phyloP scores from a whole-genome alignment of 495 filamentous ascomycete species.

The Hyphodiscus hymeniophilus region DNA sequence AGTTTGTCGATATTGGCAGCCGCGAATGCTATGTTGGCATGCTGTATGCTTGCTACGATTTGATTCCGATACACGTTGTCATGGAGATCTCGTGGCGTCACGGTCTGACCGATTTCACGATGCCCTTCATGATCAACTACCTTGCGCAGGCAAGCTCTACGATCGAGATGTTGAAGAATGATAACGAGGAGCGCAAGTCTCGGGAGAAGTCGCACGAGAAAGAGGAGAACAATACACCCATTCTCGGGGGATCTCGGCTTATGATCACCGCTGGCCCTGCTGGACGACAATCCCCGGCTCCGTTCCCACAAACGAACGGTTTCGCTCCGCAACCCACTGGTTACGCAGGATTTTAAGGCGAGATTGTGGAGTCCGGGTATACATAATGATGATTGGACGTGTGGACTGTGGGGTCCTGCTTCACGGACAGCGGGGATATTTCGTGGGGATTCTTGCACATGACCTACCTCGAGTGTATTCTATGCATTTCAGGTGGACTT shows the following conservation, averaged over 20 bases:
- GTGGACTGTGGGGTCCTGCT: constrained; percentile 9
- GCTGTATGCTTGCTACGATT: constrained; percentile 97
- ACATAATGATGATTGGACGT: constrained; percentile 19
- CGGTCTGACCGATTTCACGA: constrained; percentile 91
- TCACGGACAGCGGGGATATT: constrained; percentile 13
- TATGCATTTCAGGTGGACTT: constrained; percentile 15
- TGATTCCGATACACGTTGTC: constrained; percentile 84
- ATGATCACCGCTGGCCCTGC: constrained; percentile 94
- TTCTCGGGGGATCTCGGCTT: constrained; percentile 81
- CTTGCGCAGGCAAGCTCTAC: constrained; percentile 83
- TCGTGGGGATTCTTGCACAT: constrained; percentile 10
- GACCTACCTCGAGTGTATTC: constrained; percentile 19
- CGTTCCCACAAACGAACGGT: constrained; percentile 68
- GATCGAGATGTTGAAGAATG: constrained; percentile 78
- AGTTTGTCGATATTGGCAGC: constrained; percentile 99
- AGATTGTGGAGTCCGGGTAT: constrained; percentile 5
- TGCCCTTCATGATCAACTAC: constrained; percentile 99
- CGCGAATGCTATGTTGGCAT: constrained; percentile 98
- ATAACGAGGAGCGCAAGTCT: constrained; percentile 94
- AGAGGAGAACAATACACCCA: constrained; percentile 87
- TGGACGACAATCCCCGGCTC: constrained; percentile 45
- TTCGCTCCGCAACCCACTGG: constrained; percentile 76
- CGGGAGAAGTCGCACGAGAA: constrained; percentile 79
- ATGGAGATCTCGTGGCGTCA: constrained; percentile 97
- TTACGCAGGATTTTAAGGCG: constrained; percentile 46